These are phyloP conservation scores for Angophora floribunda DNA, from an alignment of 345 rosid species.

Conservation along the genomic window DNA sequence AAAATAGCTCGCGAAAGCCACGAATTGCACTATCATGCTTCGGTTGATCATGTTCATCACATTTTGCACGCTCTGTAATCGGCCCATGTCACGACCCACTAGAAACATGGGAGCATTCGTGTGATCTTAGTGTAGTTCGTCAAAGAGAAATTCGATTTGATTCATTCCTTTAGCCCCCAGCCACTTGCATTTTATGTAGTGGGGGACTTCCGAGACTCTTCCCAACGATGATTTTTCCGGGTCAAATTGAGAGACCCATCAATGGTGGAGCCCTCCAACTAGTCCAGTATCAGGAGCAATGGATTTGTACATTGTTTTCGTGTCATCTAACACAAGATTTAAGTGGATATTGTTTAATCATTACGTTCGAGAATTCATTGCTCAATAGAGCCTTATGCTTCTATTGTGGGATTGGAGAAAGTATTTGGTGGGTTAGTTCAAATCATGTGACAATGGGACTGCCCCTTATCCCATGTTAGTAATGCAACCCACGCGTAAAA, in stretches of 20 bases:
- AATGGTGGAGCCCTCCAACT: not conserved
- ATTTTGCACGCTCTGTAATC: not conserved
- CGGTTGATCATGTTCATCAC: not conserved
- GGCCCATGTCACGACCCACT: not conserved
- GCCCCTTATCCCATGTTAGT: not conserved
- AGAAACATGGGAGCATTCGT: not conserved
- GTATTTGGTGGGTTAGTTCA: not conserved
- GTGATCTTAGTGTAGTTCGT: not conserved
- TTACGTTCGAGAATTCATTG: not conserved
- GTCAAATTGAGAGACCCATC: not conserved
- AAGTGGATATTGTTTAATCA: not conserved
- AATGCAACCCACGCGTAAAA: not conserved
- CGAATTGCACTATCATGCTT: not conserved
- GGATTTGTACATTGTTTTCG: not conserved
- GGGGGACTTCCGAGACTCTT: not conserved
- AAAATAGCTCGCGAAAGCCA: not conserved
- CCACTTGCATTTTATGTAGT: not conserved
- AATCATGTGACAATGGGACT: fast-evolving
- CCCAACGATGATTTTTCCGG: not conserved
- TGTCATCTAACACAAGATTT: not conserved
- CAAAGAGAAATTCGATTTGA: not conserved
- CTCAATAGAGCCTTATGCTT: not conserved
- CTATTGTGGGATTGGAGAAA: not conserved
- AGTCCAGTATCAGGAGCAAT: not conserved
- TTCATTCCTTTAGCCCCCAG: not conserved